A percentile compares a stretch with the other conserved stretches of the same genome.
phyloP scores from a whole-genome alignment of 257 asterid species.

The Solanum stenotomum region DNA sequence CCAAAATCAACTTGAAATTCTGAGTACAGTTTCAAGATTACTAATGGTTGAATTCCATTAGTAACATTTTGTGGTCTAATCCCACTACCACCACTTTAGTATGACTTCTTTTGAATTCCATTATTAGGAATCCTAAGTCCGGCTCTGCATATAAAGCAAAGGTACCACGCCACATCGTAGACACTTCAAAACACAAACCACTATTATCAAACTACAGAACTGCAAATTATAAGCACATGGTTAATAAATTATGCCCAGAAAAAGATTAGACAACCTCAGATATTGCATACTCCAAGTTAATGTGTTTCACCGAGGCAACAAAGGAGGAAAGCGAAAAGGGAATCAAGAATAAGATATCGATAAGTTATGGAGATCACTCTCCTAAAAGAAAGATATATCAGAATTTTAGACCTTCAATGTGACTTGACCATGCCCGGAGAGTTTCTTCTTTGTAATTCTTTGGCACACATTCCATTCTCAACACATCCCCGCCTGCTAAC shows the following conservation, averaged over 20 bases:
- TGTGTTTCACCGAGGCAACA: background rate
- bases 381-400: background rate
- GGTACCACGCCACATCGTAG: background rate
- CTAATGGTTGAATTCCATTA: too few relatives aligned
- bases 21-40: too few relatives aligned
- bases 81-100: too few relatives aligned
- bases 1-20: too few relatives aligned
- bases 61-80: too few relatives aligned
- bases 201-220: background rate
- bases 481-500: background rate
- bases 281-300: background rate
- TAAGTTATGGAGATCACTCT: background rate
- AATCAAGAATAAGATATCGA: background rate
- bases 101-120: too few relatives aligned
- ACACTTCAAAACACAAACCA: background rate
- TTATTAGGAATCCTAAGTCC: too few relatives aligned
- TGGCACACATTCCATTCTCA: background rate
- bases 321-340: background rate
- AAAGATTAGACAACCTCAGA: background rate
- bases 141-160: too few relatives aligned
- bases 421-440: conserved; percentile 22
- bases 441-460: conserved; percentile 19
- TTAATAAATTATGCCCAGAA: background rate
- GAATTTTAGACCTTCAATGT: conserved; percentile 18
- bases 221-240: background rate